phyloP scores from a whole-genome alignment of 495 filamentous ascomycete genomes.

The Halenospora varia region DNA sequence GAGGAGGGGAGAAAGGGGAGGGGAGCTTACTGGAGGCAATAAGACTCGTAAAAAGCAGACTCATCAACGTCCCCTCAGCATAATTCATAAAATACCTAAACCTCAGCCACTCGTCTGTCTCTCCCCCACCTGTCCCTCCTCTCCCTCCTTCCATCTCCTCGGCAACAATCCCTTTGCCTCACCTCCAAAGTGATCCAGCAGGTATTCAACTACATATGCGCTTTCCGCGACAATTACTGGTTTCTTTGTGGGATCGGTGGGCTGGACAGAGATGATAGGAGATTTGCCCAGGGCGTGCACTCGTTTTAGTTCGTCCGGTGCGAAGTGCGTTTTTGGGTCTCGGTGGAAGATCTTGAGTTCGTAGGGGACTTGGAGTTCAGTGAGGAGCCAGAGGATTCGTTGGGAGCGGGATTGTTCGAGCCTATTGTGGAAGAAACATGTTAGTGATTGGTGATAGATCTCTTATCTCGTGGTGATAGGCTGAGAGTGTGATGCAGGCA shows the following conservation, averaged over 20 bases:
- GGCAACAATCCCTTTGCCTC: constrained; percentile 53
- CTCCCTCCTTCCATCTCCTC: constrained; percentile 52
- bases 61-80: constrained; percentile 75
- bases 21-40: constrained; percentile 20
- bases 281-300: constrained; percentile 85
- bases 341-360: constrained; percentile 74
- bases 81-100: constrained; percentile 82
- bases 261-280: constrained; percentile 61
- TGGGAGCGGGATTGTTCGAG: constrained; percentile 76
- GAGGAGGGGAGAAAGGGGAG: not conserved
- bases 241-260: constrained; percentile 35
- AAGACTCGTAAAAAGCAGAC: constrained; percentile 8
- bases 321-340: constrained; percentile 47
- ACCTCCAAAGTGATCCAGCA: constrained; percentile 67
- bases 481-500: too few relatives aligned
- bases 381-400: constrained; percentile 83
- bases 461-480: too few relatives aligned
- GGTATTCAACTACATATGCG: constrained; percentile 73
- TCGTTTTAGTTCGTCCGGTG: constrained; percentile 67
- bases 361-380: constrained; percentile 77
- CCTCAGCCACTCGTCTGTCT: constrained; percentile 72
- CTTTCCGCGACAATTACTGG: constrained; percentile 76
- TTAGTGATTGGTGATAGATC: too few relatives aligned
- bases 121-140: constrained; percentile 56
- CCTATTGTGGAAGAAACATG: constrained; percentile 43